These are phyloP conservation scores for Spirogloea muscicola DNA, from an alignment of 139 green algal genomes.

Conservation along the genomic window DNA sequence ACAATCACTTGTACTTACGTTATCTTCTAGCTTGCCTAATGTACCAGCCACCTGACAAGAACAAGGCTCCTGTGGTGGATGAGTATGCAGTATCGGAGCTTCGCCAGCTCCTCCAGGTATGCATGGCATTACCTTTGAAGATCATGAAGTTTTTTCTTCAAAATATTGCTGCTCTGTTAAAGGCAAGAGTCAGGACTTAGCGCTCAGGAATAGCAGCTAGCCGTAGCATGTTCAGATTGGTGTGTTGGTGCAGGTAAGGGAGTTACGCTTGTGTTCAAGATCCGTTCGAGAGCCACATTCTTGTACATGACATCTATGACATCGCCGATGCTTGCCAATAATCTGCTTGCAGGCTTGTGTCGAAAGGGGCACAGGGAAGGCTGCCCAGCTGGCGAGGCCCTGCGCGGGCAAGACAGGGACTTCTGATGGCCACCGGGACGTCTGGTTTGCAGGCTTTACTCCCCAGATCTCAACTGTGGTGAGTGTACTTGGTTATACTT, in stretches of 20 bases:
- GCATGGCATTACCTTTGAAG: constrained; percentile 2
- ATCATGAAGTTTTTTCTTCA: too few relatives aligned
- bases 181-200: too few relatives aligned
- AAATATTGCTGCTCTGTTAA: too few relatives aligned
- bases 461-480: constrained; percentile 51
- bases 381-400: constrained; percentile 38
- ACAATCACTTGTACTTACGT: too few relatives aligned
- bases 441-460: constrained; percentile 62
- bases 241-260: too few relatives aligned
- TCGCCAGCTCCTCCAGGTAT: constrained; percentile 19
- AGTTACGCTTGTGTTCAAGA: too few relatives aligned
- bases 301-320: too few relatives aligned
- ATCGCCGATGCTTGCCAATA: too few relatives aligned
- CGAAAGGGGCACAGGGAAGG: constrained; percentile 44
- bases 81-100: constrained; percentile 36
- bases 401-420: constrained; percentile 60
- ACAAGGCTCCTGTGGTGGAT: constrained; percentile 11
- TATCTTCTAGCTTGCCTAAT: too few relatives aligned
- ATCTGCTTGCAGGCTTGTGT: constrained; percentile 32
- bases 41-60: constrained; percentile 2
- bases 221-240: too few relatives aligned
- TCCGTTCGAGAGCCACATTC: too few relatives aligned
- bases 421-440: constrained; percentile 55
- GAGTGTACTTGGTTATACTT: constrained; percentile 28
- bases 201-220: too few relatives aligned